These are phyloP conservation scores for Ganoderma sinense DNA, from an alignment of 1,284 basidiomycete genomes.

Conservation along the genomic window DNA sequence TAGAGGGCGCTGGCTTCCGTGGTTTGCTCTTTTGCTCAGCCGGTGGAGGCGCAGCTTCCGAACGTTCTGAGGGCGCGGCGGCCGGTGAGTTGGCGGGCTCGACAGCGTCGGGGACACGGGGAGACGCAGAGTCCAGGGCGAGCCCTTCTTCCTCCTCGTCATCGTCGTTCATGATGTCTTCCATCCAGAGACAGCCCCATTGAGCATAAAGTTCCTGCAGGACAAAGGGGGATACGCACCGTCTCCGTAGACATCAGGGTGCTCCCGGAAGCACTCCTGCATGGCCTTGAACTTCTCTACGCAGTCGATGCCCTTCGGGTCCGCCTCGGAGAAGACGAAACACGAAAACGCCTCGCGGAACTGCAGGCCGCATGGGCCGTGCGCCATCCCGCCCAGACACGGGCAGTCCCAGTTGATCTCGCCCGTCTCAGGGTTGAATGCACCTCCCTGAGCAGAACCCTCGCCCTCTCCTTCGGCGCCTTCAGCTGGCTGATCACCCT, in stretches of 20 bases:
- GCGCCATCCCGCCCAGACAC: slow-evolving; percentile 97
- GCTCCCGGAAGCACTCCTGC: slow-evolving; percentile 97
- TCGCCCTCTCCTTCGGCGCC: slow-evolving; percentile 42
- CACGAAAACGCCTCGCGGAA: slow-evolving; percentile 98
- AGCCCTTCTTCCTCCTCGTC: slow-evolving; percentile 32
- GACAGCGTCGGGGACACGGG: slow-evolving; percentile 8
- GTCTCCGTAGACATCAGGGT: slow-evolving; percentile 95
- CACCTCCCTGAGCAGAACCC: slow-evolving; percentile 46
- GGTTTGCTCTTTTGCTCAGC: slow-evolving; percentile 21
- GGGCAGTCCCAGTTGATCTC: slow-evolving; percentile 99
- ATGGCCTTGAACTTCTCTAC: slow-evolving; percentile 98
- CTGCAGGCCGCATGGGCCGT: slow-evolving; percentile 94
- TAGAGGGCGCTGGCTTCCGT: slow-evolving; percentile 14
- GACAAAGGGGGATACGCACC: slow-evolving; percentile 58
- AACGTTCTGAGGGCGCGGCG: slow-evolving; percentile 13
- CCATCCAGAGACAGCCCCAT: not conserved
- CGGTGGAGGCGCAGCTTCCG: slow-evolving; percentile 9
- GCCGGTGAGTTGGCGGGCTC: slow-evolving; percentile 16
- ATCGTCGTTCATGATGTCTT: slow-evolving; percentile 42
- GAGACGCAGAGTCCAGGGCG: slow-evolving; percentile 10
- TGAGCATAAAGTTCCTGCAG: not conserved
- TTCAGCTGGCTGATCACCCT: slow-evolving; percentile 33
- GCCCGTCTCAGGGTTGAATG: slow-evolving; percentile 93
- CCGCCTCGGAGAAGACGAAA: slow-evolving; percentile 93
- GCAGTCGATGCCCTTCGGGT: slow-evolving; percentile 98